Percentiles rank a stretch among this genome's conserved stretches.
Evolutionary conservation across 164 flowering plant genomes (phyloP).

Genomic region (Magnolia officinalis): DNA sequence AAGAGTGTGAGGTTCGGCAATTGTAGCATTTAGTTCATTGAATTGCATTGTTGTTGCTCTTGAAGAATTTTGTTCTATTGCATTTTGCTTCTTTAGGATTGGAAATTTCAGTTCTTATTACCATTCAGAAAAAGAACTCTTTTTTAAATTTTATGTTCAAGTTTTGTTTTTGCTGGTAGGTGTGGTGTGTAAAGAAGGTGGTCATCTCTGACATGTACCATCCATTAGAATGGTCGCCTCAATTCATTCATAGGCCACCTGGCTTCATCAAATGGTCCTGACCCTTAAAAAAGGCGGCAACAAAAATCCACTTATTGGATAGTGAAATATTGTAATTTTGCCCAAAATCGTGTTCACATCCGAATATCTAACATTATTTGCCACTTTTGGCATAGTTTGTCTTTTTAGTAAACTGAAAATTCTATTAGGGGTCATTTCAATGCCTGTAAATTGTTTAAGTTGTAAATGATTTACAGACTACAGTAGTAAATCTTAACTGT

Average conservation of each 20-base stretch:
- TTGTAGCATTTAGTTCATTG: not conserved
- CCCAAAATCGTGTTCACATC: no score
- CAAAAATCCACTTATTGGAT: no score
- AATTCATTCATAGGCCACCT: not conserved
- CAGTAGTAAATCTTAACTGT: no score
- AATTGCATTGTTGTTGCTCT: not conserved
- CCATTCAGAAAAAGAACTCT: not conserved
- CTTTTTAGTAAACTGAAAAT: no score
- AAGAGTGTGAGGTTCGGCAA: not conserved
- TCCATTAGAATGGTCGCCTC: not conserved
- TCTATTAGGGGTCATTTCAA: no score
- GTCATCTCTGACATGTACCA: not conserved
- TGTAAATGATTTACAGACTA: no score
- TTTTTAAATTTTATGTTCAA: not conserved
- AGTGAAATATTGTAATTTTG: no score
- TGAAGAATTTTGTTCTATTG: not conserved
- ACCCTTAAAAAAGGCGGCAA: no score
- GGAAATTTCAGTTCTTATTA: not conserved
- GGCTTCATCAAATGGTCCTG: no score
- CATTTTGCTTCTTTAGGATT: not conserved
- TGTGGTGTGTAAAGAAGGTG: not conserved
- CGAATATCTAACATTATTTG: no score
- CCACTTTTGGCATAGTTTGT: no score
- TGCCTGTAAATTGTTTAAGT: no score
- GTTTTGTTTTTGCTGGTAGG: not conserved